A percentile compares a stretch with the other conserved stretches of the same genome.
Evolutionary conservation across 345 rosid genomes (phyloP).

Genomic region (Moricandia arvensis): DNA sequence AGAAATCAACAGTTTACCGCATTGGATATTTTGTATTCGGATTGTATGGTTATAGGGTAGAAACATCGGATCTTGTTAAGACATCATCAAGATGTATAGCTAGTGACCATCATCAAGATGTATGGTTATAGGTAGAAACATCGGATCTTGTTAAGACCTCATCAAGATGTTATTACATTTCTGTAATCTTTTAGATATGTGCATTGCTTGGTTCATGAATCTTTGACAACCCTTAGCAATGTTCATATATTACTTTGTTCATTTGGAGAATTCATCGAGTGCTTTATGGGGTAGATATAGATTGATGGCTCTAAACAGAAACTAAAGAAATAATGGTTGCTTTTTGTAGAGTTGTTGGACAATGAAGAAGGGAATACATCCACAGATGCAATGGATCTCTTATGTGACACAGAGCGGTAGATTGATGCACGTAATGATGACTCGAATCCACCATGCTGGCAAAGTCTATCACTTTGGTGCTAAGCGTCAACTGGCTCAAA

Average conservation of each 20-base stretch:
- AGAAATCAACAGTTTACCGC: not conserved
- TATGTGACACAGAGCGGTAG: constrained; percentile 90
- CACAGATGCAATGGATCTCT: constrained; percentile 96
- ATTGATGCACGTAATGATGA: constrained; percentile 86
- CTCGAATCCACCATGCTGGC: constrained; percentile 75
- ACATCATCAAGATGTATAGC: not conserved
- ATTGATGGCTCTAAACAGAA: not conserved
- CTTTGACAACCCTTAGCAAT: not conserved
- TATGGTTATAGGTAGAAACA: no score
- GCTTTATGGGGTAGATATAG: no score
- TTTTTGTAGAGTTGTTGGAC: constrained; percentile 23
- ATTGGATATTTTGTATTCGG: not conserved
- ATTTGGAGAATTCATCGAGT: not conserved
- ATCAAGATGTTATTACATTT: not conserved
- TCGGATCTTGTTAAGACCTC: no score
- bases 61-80: no score
- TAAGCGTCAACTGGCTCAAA: constrained; percentile 84
- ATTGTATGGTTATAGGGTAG: no score
- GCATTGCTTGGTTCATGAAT: not conserved
- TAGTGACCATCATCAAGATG: not conserved
- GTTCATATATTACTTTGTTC: not conserved
- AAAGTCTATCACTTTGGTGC: constrained; percentile 88
- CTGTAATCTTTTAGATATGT: no score
- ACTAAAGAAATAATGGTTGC: not conserved
- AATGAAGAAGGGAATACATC: constrained; percentile 97